These are phyloP conservation scores for Gonium pectorale DNA, from an alignment of 139 green algal species.

Conservation along the genomic window DNA sequence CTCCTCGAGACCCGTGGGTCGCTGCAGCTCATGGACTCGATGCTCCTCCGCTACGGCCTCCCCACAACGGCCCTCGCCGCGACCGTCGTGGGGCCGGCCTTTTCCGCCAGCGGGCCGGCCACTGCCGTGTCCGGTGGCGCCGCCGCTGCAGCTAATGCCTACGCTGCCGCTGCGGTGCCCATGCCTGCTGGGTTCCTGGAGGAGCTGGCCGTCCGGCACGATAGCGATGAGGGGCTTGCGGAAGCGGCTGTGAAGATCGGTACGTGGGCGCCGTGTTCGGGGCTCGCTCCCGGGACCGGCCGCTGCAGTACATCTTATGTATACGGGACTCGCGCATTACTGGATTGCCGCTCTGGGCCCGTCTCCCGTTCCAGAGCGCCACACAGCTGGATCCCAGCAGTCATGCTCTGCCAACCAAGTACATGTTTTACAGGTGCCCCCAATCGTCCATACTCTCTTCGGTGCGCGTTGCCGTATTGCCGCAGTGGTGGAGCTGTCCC, in stretches of 20 bases:
- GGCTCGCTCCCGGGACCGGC: too few relatives aligned
- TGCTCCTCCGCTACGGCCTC: conserved; percentile 49
- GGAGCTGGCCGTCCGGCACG: conserved; percentile 69
- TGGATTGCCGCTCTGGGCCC: too few relatives aligned
- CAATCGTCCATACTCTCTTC: too few relatives aligned
- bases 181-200: conserved; percentile 89
- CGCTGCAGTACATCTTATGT: too few relatives aligned
- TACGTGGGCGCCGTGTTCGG: too few relatives aligned
- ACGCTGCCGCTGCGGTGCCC: conserved; percentile 28
- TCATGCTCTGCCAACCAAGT: too few relatives aligned
- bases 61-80: neutral
- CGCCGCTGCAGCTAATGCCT: neutral
- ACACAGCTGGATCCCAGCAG: too few relatives aligned
- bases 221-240: conserved; percentile 75
- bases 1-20: conserved; percentile 58
- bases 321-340: too few relatives aligned
- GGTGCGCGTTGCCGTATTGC: too few relatives aligned
- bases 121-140: neutral
- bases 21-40: conserved; percentile 81
- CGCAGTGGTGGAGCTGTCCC: conserved; percentile 67
- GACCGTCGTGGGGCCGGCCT: neutral
- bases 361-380: too few relatives aligned
- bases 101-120: neutral
- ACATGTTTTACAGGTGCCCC: too few relatives aligned
- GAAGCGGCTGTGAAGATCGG: conserved; percentile 70